Evolutionary conservation across 495 filamentous ascomycete genomes (phyloP).

Genomic region (Xylaria nigripes): DNA sequence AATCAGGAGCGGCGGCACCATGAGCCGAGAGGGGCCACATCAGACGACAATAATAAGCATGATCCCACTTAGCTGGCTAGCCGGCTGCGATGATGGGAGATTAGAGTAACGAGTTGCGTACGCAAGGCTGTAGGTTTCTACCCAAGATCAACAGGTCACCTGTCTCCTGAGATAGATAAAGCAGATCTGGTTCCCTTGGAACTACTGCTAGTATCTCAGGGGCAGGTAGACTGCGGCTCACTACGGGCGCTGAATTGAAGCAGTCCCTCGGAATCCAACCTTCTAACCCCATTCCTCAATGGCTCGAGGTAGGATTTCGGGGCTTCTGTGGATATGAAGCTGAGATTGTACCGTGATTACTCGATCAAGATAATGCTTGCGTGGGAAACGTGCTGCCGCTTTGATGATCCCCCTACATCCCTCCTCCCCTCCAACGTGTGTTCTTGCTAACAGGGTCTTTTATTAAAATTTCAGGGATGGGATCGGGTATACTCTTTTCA

Average conservation of each 20-base stretch:
- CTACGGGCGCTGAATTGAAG: conserved; percentile 70
- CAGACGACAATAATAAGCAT: conserved; percentile 29
- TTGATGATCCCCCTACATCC: conserved; percentile 30
- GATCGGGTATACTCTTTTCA: conserved; percentile 68
- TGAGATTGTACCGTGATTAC: conserved; percentile 87
- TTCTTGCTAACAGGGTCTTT: conserved; percentile 19
- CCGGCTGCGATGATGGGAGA: conserved; percentile 1
- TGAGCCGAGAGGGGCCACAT: conserved; percentile 2
- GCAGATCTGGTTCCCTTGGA: conserved; percentile 8
- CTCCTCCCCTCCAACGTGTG: conserved; percentile 11
- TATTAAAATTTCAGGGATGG: conserved; percentile 50
- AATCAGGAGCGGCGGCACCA: conserved; percentile 9
- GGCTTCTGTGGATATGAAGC: conserved; percentile 49
- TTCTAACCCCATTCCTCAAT: conserved; percentile 15
- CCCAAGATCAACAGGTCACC: conserved; percentile 21
- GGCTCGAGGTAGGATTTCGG: background rate
- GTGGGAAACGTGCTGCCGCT: conserved; percentile 89
- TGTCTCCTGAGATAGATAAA: conserved; percentile 2
- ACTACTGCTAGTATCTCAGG: background rate
- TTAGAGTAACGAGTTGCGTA: conserved; percentile 15
- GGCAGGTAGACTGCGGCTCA: conserved; percentile 54
- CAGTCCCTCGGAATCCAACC: conserved; percentile 42
- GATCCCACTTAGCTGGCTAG: background rate
- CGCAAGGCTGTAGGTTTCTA: conserved; percentile 27
- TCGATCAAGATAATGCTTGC: conserved; percentile 96